Evolutionary conservation across 2,329 filamentous ascomycete genomes (phyloP), one percentile per base, ranked within the genome.

Genomic region (Aspergillus sp.): DNA sequence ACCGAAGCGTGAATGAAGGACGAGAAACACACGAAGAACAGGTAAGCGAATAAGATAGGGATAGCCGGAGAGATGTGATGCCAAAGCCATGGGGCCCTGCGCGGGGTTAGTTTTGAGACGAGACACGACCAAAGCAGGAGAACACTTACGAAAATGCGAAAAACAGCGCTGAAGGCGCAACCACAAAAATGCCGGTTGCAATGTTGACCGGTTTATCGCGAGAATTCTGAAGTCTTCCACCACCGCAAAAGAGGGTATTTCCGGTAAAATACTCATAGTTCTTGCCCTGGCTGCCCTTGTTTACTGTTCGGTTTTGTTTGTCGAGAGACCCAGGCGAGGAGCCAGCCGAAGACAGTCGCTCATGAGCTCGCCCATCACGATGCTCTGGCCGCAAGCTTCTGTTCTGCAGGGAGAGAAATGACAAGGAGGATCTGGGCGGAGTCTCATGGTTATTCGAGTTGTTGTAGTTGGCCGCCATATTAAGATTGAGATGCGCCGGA

Each of bases 201-300:
- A 97, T 84, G 68, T 97, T 98, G 72, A 99, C 87, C 1, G 95
- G 95, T 64, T 89, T 86, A 67, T 96, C 90, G 67, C 87, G 86
- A 39, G 95, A 90, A 75, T 98, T 97, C 71, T 97, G 91, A 61
- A 95, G 82, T 60, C 95, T 85, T 7, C 95, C 95, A 36, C 91
- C 90, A 60, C 91, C 82, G 74, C 88, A 96, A 72, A 99, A 99
- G 24, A 92, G 81, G 0, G 92, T 96, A 71, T 98, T 99, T 50
- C 95, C 95, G 49, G 91, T 86, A 70, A 97, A 98, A 74, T 96
- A 96, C 73, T 98, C 87, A 76, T 94, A 90, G 68, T 97, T 96
- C 65, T 84, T 88, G 54, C 90, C 87, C 57, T 85, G 71, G 39
- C 81, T 76, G 24, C 74, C 65, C 50, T 78, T 78, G 5, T 55